Evolutionary conservation across 1,284 basidiomycete species (phyloP), one percentile per base, ranked within the genome.

Genomic region (Coniferiporia weirii): DNA sequence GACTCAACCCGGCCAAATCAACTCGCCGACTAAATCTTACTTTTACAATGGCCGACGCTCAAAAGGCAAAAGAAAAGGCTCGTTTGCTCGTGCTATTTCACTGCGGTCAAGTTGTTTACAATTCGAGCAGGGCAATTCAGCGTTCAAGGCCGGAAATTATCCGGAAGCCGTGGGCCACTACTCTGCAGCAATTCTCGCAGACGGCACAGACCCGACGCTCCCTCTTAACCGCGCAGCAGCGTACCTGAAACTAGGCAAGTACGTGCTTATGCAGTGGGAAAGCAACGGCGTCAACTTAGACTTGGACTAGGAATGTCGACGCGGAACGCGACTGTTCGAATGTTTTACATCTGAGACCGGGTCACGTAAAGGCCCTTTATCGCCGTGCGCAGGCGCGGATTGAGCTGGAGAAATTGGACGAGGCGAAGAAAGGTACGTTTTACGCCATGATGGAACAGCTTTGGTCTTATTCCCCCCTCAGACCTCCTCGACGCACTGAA

Each of bases 241-340:
- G 22, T 91, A 92, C 74, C 77, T 93, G 63, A 91, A 89, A 77
- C 79, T 93, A 76, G 82, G 83, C 81, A 92, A 91, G 89, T 91
- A 77, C 75, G 89, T 74, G 67, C 63, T 45, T 58, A 43, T 27
- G 7, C 38, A 55, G 20, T 35, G 20, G 10, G 48, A 40, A 44
- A n/a, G 27, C 50, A 15, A 12, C 43, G 17, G 32, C 34, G 60
- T 56, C 27, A 50, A 52, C 62, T 64, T 45, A 47, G 6, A 60
- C 44, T 9, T 50, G 44, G 9, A 34, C 50, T 54, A 91, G 89
- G 67, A 74, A 82, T 62, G 80, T 84, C 67, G 89, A 92, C 70
- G 87, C 87, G 15, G 85, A 89, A 67, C 72, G 86, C 57, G 89
- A 91, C 68, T 90, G 88, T 66, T 78, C 79, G 1, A 77, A 74